These are phyloP conservation scores for Neoboletus subvelutipes DNA, from an alignment of 768 basidiomycete species.

Conservation along the genomic window DNA sequence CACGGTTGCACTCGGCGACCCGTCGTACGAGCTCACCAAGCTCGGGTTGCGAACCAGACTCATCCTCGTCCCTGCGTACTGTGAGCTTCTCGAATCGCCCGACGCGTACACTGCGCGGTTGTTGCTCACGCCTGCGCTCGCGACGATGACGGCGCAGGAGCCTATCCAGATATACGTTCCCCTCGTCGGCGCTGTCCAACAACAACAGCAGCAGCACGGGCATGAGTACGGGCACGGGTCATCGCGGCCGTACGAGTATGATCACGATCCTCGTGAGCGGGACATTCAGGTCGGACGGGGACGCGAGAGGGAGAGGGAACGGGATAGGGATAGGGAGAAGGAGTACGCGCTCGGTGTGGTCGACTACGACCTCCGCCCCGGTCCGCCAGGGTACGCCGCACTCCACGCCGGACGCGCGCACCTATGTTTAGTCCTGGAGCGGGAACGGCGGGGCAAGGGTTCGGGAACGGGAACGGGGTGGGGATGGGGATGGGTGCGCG, in stretches of 20 bases:
- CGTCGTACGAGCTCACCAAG: conserved; percentile 25
- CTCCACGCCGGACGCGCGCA: conserved; percentile 18
- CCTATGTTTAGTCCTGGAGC: conserved; percentile 25
- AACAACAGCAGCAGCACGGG: not conserved
- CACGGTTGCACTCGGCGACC: conserved; percentile 14
- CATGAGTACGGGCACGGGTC: not conserved
- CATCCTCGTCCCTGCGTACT: conserved; percentile 22
- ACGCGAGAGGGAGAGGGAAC: not conserved
- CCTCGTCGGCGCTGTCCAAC: not conserved
- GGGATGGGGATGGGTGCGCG: conserved; percentile 14
- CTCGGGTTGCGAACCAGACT: conserved; percentile 20
- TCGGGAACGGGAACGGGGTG: too few species aligned
- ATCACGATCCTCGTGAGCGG: conserved; percentile 2
- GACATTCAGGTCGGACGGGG: conserved; percentile 1
- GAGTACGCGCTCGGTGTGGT: conserved; percentile 25
- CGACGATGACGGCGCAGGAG: conserved; percentile 13
- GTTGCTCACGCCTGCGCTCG: conserved; percentile 21
- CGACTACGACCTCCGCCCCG: conserved; percentile 22
- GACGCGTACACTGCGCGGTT: conserved; percentile 14
- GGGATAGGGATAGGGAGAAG: conserved; percentile 5
- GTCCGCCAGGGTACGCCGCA: conserved; percentile 22
- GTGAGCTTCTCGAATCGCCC: conserved; percentile 19
- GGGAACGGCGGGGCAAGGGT: conserved; percentile 19
- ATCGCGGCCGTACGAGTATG: conserved; percentile 5
- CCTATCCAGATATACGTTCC: conserved; percentile 21